Conservation (phyloP, 1,284 basidiomycete species). For the Wallemia mellicola region DNA sequence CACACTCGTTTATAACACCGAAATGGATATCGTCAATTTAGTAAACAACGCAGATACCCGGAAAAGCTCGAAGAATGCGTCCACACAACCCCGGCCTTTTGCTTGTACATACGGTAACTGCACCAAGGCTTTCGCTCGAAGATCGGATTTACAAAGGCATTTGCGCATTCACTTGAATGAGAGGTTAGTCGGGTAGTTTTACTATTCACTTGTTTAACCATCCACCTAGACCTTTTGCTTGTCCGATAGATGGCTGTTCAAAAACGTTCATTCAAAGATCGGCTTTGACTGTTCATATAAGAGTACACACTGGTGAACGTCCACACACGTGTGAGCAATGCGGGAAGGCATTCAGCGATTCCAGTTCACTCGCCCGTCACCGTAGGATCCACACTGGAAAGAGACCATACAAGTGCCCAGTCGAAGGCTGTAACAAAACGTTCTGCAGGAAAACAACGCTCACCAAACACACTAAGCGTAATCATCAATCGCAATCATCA, state of each 20-base stretch:
- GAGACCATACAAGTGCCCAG: constrained; percentile 14
- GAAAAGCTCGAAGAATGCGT: constrained; percentile 8
- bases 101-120: constrained; percentile 16
- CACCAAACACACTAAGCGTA: constrained; percentile 16
- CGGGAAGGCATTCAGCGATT: constrained; percentile 24
- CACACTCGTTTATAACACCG: neutral
- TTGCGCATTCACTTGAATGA: constrained; percentile 18
- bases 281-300: constrained; percentile 17
- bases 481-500: constrained; percentile 9
- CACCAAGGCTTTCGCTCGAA: constrained; percentile 20
- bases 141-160: constrained; percentile 20
- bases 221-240: constrained; percentile 14
- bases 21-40: neutral
- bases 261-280: constrained; percentile 19
- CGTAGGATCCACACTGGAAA: constrained; percentile 22
- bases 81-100: constrained; percentile 12
- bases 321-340: constrained; percentile 24
- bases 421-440: constrained; percentile 7
- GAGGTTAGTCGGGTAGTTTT: constrained; percentile 4
- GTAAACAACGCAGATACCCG: neutral
- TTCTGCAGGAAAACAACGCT: constrained; percentile 19
- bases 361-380: constrained; percentile 25
- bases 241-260: constrained; percentile 12
- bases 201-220: neutral
- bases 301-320: constrained; percentile 23